These are phyloP conservation scores for Isoetes taiwanensis DNA, from an alignment of 75 land plant genomes.

Conservation along the genomic window DNA sequence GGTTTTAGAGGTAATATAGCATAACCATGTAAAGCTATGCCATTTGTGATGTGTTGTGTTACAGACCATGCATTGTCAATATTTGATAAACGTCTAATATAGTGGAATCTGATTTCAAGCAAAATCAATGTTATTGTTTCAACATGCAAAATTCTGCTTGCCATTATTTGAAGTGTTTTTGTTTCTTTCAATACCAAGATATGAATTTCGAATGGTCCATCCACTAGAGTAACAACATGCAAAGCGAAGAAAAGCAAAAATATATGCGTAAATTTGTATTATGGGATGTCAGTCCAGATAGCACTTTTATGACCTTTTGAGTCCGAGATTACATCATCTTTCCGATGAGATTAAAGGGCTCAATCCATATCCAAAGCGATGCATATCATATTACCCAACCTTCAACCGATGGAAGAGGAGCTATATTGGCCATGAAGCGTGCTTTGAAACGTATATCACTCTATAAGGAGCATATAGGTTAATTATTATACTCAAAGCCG, in stretches of 20 bases:
- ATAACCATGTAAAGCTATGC: too few species aligned
- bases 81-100: too few species aligned
- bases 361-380: constrained; percentile 46
- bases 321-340: too few species aligned
- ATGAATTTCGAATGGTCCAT: too few species aligned
- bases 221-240: constrained; percentile 90
- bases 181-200: too few species aligned
- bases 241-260: constrained; percentile 62
- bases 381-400: constrained; percentile 97
- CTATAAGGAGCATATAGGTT: too few species aligned
- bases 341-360: too few species aligned
- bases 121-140: too few species aligned
- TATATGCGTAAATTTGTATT: constrained; percentile 89
- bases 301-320: too few species aligned
- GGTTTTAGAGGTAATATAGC: constrained; percentile 85
- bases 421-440: constrained; percentile 77
- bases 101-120: too few species aligned
- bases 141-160: too few species aligned
- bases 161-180: too few species aligned
- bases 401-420: constrained; percentile 71
- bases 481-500: not conserved
- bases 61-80: not conserved
- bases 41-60: not conserved
- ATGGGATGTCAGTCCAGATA: constrained; percentile 99
- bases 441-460: constrained; percentile 37